Base-by-base conservation (phyloP, 208 protist species). In the Vickermania spadyakhi region DNA sequence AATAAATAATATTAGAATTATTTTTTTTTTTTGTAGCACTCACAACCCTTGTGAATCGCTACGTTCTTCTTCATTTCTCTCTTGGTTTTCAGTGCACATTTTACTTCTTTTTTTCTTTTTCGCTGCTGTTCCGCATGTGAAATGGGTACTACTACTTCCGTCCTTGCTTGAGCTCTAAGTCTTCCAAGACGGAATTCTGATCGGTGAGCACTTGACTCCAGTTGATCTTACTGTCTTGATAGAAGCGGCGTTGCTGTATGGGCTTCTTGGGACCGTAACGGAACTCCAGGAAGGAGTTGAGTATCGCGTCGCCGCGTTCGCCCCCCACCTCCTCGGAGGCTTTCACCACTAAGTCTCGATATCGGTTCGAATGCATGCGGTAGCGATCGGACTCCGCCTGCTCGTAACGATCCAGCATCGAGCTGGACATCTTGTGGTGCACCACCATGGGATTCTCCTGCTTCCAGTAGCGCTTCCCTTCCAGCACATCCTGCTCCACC, bases 351-450 rank as follows among this genome's bases (percentile, higher is more conserved):
- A 79, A 45, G 26, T 64, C 56, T 2, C 69, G 57, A 50, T 74
- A 87, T 11, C 28, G 53, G 28, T 54, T 66, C 7, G 80, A 86
- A 61, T 83, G 74, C 7, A 69, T 70, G 7, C 73, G 70, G 52
- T 78, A 83, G 7, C 74, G 50, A 3, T 64, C 53, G 45, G 56
- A 61, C 45, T 71, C 72, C 5, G 68, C 61, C 3, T 62, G 54
- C 56, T 70, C 70, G 60, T 70, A 60, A 28, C 64, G 70, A 31
- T 79, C 65, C 21, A 87, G 71, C 7, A 87, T 53, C 18, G 54
- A 64, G 31, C 77, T 87, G 1, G 77, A 74, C n/a, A 68, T 54
- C 4, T 30, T 18, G 31, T 23, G 31, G 1, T 7, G 4, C 13
- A 0, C 18, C 14, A 61, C 14, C 0, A 21, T 3, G 2, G 69